Evolutionary conservation across 2,329 filamentous ascomycete genomes (phyloP).

Genomic region (Endoconidiophora laricicola): DNA sequence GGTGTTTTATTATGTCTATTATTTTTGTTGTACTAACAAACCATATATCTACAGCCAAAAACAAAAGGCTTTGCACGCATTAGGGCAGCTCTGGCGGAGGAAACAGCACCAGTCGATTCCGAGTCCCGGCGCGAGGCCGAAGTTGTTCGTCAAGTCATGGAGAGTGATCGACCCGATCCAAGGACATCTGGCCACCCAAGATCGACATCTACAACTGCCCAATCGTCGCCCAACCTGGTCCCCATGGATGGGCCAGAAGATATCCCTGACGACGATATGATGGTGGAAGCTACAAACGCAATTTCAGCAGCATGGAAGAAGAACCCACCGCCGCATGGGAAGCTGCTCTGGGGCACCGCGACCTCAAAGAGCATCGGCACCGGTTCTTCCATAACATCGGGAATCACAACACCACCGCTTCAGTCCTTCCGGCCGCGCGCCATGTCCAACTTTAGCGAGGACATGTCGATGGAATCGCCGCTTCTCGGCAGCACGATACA

Average conservation of each 20-base stretch:
- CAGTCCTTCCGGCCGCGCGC: conserved; percentile 43
- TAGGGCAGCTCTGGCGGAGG: conserved; percentile 73
- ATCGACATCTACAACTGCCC: conserved; percentile 35
- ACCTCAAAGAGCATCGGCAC: conserved; percentile 28
- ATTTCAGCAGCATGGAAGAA: conserved; percentile 24
- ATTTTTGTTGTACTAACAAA: conserved; percentile 17
- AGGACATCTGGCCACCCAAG: conserved; percentile 20
- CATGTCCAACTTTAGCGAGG: conserved; percentile 48
- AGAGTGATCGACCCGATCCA: conserved; percentile 57
- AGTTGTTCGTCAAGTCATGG: conserved; percentile 85
- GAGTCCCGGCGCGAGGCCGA: conserved; percentile 86
- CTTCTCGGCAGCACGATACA: conserved; percentile 16
- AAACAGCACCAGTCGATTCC: conserved; percentile 70
- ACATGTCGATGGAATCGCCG: conserved; percentile 58
- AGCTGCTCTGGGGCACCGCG: conserved; percentile 10
- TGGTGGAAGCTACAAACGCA: conserved; percentile 34
- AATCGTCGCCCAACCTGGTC: conserved; percentile 54
- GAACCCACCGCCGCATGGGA: conserved; percentile 4
- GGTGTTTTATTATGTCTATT: neutral
- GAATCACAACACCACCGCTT: conserved; percentile 48
- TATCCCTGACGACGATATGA: conserved; percentile 51
- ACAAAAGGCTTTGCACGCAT: conserved; percentile 92
- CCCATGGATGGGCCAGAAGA: conserved; percentile 50
- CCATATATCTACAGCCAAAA: conserved; percentile 50
- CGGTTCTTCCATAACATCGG: conserved; percentile 58